Base-by-base conservation (phyloP, 257 asterid genomes). In the Gardenia jasminoides region DNA sequence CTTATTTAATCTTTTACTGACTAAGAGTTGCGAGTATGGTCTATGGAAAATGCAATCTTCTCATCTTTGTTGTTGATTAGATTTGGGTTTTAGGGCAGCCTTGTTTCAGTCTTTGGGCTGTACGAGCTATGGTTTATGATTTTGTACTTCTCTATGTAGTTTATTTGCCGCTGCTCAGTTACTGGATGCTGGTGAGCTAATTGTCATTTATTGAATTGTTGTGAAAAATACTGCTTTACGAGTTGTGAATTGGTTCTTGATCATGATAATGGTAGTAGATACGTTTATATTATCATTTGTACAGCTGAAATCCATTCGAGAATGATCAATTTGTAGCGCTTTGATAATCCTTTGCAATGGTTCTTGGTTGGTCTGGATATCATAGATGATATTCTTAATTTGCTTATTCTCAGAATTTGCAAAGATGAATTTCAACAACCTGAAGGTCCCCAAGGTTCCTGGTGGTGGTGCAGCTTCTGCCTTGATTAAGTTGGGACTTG, bases 361-460 rank as follows among this genome's bases (percentile, higher is more conserved):
- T 47, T 0, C 31, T 41, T 70, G 56, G 10, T 70, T 5, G 13
- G 13, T 28, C 36, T 46, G 47, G 1, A n/a, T 31, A 24, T 71
- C 3, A 1, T 11, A 65, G 41, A 17, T 43, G 44, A 19, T 30
- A n/a, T 10, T 71, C 41, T 36, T 72, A 15, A 26, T 68, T 68
- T 47, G 80, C 66, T 59, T 68, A 7, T 76, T 41, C 80, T 82
- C 88, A 87, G 97, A 26, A 46, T 59, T 52, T 61, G 56, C 76
- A 72, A 88, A 83, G 84, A 93, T 93, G 98, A 86, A 85, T 87
- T 81, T 92, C 75, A 85, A 86, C 79, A 91, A 85, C 76, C 85
- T 90, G 76, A 93, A 92, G 71, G 91, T 93, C 77, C 97, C 98
- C 22, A 90, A 93, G 82, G 85, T 93, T 89, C 94, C 97, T 64